Base-by-base conservation (phyloP, 768 basidiomycete genomes). In the Terana coerulea region DNA sequence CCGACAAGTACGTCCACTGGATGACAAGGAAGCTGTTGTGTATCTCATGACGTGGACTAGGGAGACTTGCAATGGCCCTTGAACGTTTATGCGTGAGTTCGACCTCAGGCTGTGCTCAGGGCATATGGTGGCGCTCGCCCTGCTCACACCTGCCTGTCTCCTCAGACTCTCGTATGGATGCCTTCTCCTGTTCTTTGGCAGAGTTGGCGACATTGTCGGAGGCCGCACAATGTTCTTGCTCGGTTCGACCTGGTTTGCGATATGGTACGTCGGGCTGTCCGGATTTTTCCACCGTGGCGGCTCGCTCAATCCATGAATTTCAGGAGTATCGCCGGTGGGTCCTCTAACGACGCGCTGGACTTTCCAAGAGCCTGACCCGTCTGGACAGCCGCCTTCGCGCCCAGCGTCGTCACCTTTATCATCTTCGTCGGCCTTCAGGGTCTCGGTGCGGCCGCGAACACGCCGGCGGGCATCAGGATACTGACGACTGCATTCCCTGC, bases 401-500 rank as follows among this genome's bases (percentile, higher is more conserved):
- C 17, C 33, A 34, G 10, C 33, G 33, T n/a, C 10, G 10, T 34
- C 33, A 34, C 17, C 33, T n/a, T n/a, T n/a, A n/a, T n/a, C n/a
- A n/a, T n/a, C n/a, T n/a, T n/a, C n/a, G n/a, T n/a, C n/a, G n/a
- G 33, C 33, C 33, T 34, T n/a, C 33, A 34, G 33, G 33, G 33
- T n/a, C 10, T 34, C 33, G 33, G 33, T n/a, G 33, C 33, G n/a
- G 33, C 33, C 33, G 33, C 33, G 10, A 34, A 34, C 33, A 34
- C 39, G 49, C n/a, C n/a, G n/a, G n/a, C n/a, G n/a, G n/a, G n/a
- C n/a, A n/a, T n/a, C n/a, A n/a, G n/a, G n/a, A n/a, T 67, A 14
- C 47, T 67, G 33, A 52, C 63, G 2, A 47, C 59, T 8, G 59
- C 55, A 40, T 68, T 68, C 51, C 60, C 66, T 7, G 59, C 60